phyloP scores from a whole-genome alignment of 176 grass and related monocot genomes.

The Olyra latifolia region DNA sequence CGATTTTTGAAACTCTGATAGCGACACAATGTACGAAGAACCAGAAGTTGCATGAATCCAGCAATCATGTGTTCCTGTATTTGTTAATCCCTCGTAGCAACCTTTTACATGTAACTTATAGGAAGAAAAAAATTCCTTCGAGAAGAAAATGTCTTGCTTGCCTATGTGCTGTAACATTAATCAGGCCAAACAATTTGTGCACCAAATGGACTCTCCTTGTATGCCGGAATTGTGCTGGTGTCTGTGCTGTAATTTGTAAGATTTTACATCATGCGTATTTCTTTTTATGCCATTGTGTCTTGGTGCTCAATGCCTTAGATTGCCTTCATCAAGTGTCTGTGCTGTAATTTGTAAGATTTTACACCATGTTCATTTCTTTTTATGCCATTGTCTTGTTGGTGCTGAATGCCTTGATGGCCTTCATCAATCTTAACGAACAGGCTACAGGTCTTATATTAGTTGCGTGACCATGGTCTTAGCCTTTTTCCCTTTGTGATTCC shows the following conservation, averaged over 20 bases:
- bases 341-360: conserved; percentile 82
- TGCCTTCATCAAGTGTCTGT: too few species aligned
- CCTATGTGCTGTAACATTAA: conserved; percentile 64
- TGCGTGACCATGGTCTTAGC: too few species aligned
- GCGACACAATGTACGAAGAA: neutral
- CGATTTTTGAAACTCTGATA: too few species aligned
- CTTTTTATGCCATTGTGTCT: neutral
- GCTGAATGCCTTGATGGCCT: neutral
- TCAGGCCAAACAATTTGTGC: conserved; percentile 49
- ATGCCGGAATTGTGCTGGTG: conserved; percentile 78
- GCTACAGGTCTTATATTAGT: too few species aligned
- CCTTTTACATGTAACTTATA: conserved; percentile 14
- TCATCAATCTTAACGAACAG: too few species aligned
- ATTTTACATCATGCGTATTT: neutral
- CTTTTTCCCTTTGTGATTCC: too few species aligned
- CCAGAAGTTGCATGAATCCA: neutral
- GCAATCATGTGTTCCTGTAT: neutral
- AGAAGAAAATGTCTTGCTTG: conserved; percentile 78
- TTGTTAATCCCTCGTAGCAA: neutral
- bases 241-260: conserved; percentile 90
- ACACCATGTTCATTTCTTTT: neutral
- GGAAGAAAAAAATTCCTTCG: conserved; percentile 41
- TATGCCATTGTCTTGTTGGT: neutral
- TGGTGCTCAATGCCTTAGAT: neutral
- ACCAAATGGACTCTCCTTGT: conserved; percentile 57